phyloP scores from a whole-genome alignment of 2,329 filamentous ascomycete genomes.

The Aspergillus alliaceus region DNA sequence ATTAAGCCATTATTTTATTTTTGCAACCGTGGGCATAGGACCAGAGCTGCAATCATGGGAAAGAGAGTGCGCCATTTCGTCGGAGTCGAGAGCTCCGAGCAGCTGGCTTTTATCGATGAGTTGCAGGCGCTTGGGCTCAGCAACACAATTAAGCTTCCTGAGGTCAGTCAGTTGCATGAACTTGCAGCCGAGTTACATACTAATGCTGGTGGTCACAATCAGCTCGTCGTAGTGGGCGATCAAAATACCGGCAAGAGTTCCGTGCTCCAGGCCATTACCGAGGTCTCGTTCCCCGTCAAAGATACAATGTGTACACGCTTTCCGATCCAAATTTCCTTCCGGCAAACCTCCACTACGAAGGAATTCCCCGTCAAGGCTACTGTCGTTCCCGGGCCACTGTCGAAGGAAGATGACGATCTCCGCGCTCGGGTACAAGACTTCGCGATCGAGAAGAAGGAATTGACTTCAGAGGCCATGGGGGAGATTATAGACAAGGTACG shows the following conservation, averaged over 20 bases:
- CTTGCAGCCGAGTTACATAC: background rate
- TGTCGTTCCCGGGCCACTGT: background rate
- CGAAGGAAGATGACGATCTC: background rate
- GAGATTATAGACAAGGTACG: background rate
- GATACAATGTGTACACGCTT: slow-evolving; percentile 7
- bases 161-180: slow-evolving; percentile 3
- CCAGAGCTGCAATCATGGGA: background rate
- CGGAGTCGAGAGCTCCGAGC: slow-evolving; percentile 55
- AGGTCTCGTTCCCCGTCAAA: slow-evolving; percentile 4
- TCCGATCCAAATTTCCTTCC: slow-evolving; percentile 6
- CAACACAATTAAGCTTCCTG: slow-evolving; percentile 16
- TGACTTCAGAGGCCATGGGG: background rate
- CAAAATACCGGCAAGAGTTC: slow-evolving; percentile 13
- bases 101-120: slow-evolving; percentile 20
- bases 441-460: background rate
- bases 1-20: background rate
- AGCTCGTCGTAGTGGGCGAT: background rate
- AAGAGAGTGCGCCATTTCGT: slow-evolving; percentile 23
- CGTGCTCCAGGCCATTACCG: slow-evolving; percentile 10
- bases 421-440: background rate
- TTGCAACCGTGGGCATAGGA: background rate
- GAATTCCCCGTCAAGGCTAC: background rate
- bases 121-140: slow-evolving; percentile 17
- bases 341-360: slow-evolving; percentile 1
- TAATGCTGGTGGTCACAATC: background rate